Percentiles rank a stretch among this genome's conserved stretches.
Conservation (phyloP, 2,329 filamentous ascomycete species). For the Zymoseptoria ardabiliae region DNA sequence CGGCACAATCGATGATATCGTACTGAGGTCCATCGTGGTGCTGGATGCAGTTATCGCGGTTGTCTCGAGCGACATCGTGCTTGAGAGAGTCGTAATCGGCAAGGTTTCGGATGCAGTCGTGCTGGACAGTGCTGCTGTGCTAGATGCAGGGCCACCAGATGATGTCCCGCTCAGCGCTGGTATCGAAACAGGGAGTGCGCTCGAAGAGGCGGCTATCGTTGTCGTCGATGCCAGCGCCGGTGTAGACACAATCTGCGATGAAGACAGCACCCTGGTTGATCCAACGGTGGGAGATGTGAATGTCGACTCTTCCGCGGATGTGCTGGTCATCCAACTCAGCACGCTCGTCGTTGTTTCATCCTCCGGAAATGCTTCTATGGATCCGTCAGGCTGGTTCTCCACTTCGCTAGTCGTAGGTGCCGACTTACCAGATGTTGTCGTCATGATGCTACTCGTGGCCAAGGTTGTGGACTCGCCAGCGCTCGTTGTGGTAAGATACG, state of each 20-base stretch:
- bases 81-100: neutral
- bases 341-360: neutral
- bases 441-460: neutral
- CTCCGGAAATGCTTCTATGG: neutral
- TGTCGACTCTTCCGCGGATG: no score
- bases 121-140: neutral
- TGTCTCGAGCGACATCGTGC: neutral
- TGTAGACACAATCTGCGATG: no score
- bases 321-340: neutral
- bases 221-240: neutral
- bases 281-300: no score
- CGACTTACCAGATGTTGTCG: neutral
- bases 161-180: neutral
- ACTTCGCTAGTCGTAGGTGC: neutral
- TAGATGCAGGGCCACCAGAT: neutral
- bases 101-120: neutral
- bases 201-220: neutral
- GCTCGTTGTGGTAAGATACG: neutral
- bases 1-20: neutral
- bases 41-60: neutral
- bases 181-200: neutral
- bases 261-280: no score
- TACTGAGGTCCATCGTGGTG: constrained; percentile 1
- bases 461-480: no score
- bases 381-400: neutral